Evolutionary conservation across 176 grass and related monocot species (phyloP).

Genomic region (Pontederia crassipes): DNA sequence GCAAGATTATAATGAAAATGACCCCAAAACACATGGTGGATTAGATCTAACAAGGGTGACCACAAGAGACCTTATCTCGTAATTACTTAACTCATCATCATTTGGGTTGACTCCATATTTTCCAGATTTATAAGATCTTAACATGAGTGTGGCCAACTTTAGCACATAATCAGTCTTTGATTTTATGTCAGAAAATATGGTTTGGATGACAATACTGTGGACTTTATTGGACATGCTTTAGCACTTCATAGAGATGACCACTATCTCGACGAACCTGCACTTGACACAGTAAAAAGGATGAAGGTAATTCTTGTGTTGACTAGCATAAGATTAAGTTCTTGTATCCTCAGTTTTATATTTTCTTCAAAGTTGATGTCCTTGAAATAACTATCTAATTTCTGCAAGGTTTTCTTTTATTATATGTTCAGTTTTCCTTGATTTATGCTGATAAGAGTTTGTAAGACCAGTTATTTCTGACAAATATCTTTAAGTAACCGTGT

Average conservation of each 20-base stretch:
- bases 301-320: slow-evolving; percentile 37
- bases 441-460: too few species aligned
- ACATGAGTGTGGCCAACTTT: not conserved
- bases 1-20: slow-evolving; percentile 79
- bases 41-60: slow-evolving; percentile 56
- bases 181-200: slow-evolving; percentile 67
- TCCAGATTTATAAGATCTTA: not conserved
- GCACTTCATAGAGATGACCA: slow-evolving; percentile 83
- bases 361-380: not conserved
- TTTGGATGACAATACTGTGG: slow-evolving; percentile 86
- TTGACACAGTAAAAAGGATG: slow-evolving; percentile 85
- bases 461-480: too few species aligned
- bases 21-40: slow-evolving; percentile 76
- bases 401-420: too few species aligned
- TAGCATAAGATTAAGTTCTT: not conserved
- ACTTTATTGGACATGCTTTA: slow-evolving; percentile 87
- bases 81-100: slow-evolving; percentile 15
- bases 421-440: too few species aligned
- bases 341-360: slow-evolving; percentile 10
- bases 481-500: too few species aligned
- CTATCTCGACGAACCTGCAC: slow-evolving; percentile 69
- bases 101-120: not conserved
- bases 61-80: slow-evolving; percentile 78
- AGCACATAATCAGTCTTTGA: not conserved
- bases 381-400: not conserved